Conservation (phyloP, 495 filamentous ascomycete species). For the Hyaloscypha variabilis region DNA sequence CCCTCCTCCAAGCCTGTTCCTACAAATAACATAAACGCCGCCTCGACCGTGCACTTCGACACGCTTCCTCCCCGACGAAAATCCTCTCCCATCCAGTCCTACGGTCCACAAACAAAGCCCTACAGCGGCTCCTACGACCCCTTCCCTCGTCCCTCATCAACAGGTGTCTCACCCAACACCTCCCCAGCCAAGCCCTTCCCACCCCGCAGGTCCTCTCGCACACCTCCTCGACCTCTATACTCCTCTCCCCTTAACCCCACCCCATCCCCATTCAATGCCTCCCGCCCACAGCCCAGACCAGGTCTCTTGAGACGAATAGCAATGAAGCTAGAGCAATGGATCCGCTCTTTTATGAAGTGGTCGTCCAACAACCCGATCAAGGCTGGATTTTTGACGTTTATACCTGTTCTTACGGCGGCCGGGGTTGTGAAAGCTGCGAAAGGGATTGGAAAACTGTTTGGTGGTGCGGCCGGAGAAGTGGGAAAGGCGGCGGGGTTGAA, state of each 20-base stretch:
- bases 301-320: slow-evolving; percentile 19
- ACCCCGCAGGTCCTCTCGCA: not conserved
- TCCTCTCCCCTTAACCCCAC: slow-evolving; percentile 25
- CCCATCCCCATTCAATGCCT: slow-evolving; percentile 22
- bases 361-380: slow-evolving; percentile 24
- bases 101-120: not conserved
- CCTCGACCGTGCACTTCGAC: not conserved
- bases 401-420: slow-evolving; percentile 19
- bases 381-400: slow-evolving; percentile 20
- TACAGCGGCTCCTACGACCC: not conserved
- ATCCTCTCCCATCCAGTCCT: slow-evolving; percentile 7
- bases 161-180: slow-evolving; percentile 10
- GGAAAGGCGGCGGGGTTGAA: slow-evolving; percentile 3
- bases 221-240: slow-evolving; percentile 22
- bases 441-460: slow-evolving; percentile 3
- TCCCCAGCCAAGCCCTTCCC: slow-evolving; percentile 5
- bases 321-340: slow-evolving; percentile 20
- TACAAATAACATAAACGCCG: not conserved
- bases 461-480: not conserved
- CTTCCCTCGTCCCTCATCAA: slow-evolving; percentile 10
- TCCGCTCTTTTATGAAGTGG: slow-evolving; percentile 18
- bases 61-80: slow-evolving; percentile 13
- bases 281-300: slow-evolving; percentile 21
- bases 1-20: slow-evolving; percentile 2
- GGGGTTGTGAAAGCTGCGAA: not conserved